Base-by-base conservation (phyloP, 176 grass and related monocot species). In the Metroxylon sagu region DNA sequence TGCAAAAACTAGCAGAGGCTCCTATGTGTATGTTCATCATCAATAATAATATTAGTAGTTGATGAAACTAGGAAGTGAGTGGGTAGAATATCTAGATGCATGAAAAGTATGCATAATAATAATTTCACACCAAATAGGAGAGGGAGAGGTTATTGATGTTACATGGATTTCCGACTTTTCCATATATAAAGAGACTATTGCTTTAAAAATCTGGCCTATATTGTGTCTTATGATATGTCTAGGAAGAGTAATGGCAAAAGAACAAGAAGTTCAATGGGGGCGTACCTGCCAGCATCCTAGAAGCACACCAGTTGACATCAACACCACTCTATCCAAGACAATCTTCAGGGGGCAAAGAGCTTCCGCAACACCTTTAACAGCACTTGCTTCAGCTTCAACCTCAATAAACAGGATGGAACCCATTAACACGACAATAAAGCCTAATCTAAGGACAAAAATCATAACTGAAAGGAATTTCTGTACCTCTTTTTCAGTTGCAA, bases 241-340 rank as follows among this genome's bases (percentile, higher is more conserved):
- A 14, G 35, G 35, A 81, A 81, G 27, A 62, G 21, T 57, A 70
- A 61, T 53, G 21, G 49, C 35, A 73, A 77, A 54, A 76, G 16
- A 23, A 23, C 21, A 58, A 28, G 53, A 30, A 21, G 77, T 2
- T 35, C 26, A 52, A 35, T 50, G 60, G 56, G 21, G 61, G 28
- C 30, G 14, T 73, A 97, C 93, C 93, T 97, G 83, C 93, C 93
- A 97, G 69, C 89, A 71, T 56, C 93, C 93, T 72, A 98, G 84
- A 83, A 98, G 81, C 71, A 98, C 93, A 73, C 93, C 84, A 31
- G 93, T 98, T 62, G 93, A 88, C 19, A 87, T 98, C 62, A 98
- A 77, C 29, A 98, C 84, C 25, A 98, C 81, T 76, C 68, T 79
- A 70, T 98, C 93, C 78, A 98, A 77, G 31, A 77, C 71, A 74